Base-by-base conservation (phyloP, 768 basidiomycete species). In the Chlorophyllum brunneum region DNA sequence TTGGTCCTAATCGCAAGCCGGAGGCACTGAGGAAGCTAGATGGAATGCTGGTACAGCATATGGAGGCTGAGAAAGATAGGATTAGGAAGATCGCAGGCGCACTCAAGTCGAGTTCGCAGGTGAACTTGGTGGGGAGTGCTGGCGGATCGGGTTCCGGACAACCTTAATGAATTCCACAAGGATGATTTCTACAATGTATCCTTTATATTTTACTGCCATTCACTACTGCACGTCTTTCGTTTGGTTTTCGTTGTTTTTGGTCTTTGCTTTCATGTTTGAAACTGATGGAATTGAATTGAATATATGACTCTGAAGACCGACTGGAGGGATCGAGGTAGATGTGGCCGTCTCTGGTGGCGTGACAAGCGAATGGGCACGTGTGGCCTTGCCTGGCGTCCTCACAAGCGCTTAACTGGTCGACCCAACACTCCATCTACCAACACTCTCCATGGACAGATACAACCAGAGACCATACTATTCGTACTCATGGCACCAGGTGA, bases 401-500 rank as follows among this genome's bases (percentile, higher is more conserved):
- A 55, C 58, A 51, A 62, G 57, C 53, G 54, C 51, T 48, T 37
- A 48, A 47, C 38, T 34, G 34, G 51, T 52, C 54, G 48, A n/a
- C n/a, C 54, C 20, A 39, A 30, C 40, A 40, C 34, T 57, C 34
- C 18, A 46, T 27, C 16, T 24, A 16, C 18, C 33, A 47, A 42
- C 42, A 56, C 57, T 42, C 27, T 58, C 59, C 53, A 77, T 75
- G 75, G 69, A 69, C 50, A 67, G 63, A 59, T 70, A 69, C 59
- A 72, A 67, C 54, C 70, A 72, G 54, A 61, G 65, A 23, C 66
- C 65, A 15, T 71, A 73, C 56, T 75, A 71, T 49, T 71, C 76
- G 1, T 92, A 92, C 61, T 88, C 89, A 57, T 92, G 89, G 89
- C 90, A 92, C 67, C 89, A 92, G 81, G 89, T 89, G 61, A 56